These are phyloP conservation scores for Perkinsela sp. DNA, from an alignment of 208 protist species.

Conservation along the genomic window DNA sequence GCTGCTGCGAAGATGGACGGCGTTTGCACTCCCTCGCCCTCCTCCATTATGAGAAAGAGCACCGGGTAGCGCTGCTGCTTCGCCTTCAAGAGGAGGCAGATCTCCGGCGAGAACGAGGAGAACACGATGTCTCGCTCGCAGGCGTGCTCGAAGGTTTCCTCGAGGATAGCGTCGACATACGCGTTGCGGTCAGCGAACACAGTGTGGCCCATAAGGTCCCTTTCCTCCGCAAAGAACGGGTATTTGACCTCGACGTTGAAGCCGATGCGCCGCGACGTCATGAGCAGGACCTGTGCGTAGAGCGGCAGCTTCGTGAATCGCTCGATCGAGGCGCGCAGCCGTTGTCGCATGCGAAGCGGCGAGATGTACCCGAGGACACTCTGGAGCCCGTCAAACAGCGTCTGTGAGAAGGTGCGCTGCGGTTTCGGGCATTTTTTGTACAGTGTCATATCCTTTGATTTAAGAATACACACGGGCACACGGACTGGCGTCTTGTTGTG, in stretches of 20 bases:
- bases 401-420: neutral
- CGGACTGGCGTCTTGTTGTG: neutral
- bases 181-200: neutral
- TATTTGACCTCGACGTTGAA: neutral
- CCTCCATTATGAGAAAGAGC: neutral
- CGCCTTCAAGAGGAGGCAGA: neutral
- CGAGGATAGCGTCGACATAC: neutral
- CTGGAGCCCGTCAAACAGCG: neutral
- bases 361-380: neutral
- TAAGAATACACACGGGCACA: neutral
- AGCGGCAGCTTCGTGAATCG: neutral
- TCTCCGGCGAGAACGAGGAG: neutral
- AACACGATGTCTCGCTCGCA: neutral
- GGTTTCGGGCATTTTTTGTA: too few relatives aligned
- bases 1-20: neutral
- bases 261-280: neutral
- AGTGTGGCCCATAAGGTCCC: neutral
- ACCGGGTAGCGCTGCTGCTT: neutral
- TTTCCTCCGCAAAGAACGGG: neutral
- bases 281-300: neutral
- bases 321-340: neutral
- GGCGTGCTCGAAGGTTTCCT: neutral
- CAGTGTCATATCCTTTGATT: neutral
- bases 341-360: neutral
- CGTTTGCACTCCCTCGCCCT: neutral